Conservation (phyloP, 495 filamentous ascomycete genomes). For the Podospora appendiculata region DNA sequence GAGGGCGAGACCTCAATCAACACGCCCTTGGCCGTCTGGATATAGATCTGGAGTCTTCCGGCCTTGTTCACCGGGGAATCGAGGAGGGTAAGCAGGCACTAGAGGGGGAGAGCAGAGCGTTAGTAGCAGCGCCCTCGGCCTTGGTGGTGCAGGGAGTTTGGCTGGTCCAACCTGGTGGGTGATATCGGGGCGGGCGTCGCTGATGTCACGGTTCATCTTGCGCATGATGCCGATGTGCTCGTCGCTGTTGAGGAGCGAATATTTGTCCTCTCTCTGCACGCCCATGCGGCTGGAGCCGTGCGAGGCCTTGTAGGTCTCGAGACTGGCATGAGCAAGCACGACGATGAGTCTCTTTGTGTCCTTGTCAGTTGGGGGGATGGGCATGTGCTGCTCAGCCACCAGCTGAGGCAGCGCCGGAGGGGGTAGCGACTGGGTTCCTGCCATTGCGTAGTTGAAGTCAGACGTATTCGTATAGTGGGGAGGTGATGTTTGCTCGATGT, state of each 20-base stretch:
- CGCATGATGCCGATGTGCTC: slow-evolving; percentile 98
- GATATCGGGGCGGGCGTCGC: slow-evolving; percentile 94
- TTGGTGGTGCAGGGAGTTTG: slow-evolving; percentile 26
- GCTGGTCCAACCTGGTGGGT: slow-evolving; percentile 78
- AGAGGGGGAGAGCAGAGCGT: slow-evolving; percentile 8
- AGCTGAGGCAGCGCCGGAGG: slow-evolving; percentile 84
- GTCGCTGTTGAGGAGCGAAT: slow-evolving; percentile 92
- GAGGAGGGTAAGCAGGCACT: slow-evolving; percentile 96
- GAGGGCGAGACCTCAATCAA: slow-evolving; percentile 96
- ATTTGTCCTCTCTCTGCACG: slow-evolving; percentile 77
- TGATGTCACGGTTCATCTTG: slow-evolving; percentile 98
- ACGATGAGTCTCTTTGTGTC: slow-evolving; percentile 87
- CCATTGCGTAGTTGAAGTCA: slow-evolving; percentile 15
- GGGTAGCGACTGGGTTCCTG: slow-evolving; percentile 83
- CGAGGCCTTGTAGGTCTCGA: slow-evolving; percentile 91
- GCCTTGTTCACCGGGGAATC: slow-evolving; percentile 99
- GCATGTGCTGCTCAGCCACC: slow-evolving; percentile 82
- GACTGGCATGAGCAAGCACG: slow-evolving; percentile 90
- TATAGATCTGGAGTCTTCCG: slow-evolving; percentile 94
- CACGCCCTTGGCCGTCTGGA: slow-evolving; percentile 92
- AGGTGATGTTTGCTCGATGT: no score
- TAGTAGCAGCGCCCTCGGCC: slow-evolving; percentile 28
- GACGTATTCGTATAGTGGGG: slow-evolving; percentile 8
- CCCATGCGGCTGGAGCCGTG: slow-evolving; percentile 56
- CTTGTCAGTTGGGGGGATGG: slow-evolving; percentile 80